Evolutionary conservation across 2,329 filamentous ascomycete species (phyloP), one percentile per base, ranked within the genome.

Genomic region (Periglandula ipomoeae): DNA sequence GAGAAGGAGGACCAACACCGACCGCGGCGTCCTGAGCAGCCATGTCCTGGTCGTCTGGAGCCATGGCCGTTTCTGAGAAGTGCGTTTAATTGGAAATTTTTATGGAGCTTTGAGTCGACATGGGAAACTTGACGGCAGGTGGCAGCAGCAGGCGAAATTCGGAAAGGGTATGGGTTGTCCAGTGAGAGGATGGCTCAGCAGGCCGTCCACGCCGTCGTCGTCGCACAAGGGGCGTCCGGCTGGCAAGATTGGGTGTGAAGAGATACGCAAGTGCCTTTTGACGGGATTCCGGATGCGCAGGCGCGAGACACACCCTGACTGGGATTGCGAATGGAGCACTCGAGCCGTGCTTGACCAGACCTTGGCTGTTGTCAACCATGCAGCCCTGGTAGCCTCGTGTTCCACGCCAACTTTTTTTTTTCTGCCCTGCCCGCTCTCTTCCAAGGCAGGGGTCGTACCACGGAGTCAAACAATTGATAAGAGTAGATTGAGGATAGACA

Each of bases 71-170:
- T 10, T 37, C 32, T 32, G 44, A 46, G 40, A 41, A 44, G 46
- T 53, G 46, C 32, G 60, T 63, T 62, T 63, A 61, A 64, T 62
- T 63, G 61, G 56, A 59, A 62, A 58, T 55, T 62, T 62, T 65
- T 65, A 65, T 65, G 63, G 63, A 64, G 63, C 62, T 59, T 52
- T 54, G 57, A 58, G 51, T 54, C 54, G 57, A 62, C 56, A 63
- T 62, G 58, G 52, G 50, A 46, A 43, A 35, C 44, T 50, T 43
- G 62, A 59, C 52, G 56, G 58, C 51, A 53, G 56, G 53, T 48
- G 46, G 22, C 42, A 38, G 41, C 46, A 48, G 41, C 42, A 46
- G 49, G 17, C 26, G 49, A 35, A 20, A 23, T 40, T 46, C 42
- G 39, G 38, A 45, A 35, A 46, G 43, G 41, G 45, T 45, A 41